These are phyloP conservation scores for Monosporascus sp. DNA, from an alignment of 2,329 filamentous ascomycete genomes.

Conservation along the genomic window DNA sequence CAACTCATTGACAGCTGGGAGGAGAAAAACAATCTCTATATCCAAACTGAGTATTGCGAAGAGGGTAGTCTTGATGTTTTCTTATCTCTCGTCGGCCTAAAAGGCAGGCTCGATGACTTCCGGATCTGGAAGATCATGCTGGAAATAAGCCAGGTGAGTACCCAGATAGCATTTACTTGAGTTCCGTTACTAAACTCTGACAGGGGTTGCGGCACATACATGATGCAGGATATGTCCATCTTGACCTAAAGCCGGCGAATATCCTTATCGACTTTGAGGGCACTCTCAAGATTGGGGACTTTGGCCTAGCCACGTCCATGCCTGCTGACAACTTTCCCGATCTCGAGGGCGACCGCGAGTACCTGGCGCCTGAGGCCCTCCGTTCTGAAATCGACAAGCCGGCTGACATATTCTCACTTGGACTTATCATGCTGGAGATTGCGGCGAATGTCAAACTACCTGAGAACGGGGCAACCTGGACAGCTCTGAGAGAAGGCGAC, in stretches of 20 bases:
- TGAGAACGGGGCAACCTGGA: slow-evolving; percentile 88
- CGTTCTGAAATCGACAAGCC: slow-evolving; percentile 82
- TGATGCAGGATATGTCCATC: slow-evolving; percentile 76
- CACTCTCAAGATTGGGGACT: slow-evolving; percentile 78
- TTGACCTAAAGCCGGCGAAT: slow-evolving; percentile 82
- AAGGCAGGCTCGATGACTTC: slow-evolving; percentile 89
- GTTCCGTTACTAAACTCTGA: neutral
- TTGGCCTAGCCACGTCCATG: slow-evolving; percentile 75
- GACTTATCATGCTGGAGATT: slow-evolving; percentile 90
- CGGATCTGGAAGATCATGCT: slow-evolving; percentile 97
- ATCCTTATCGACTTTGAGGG: slow-evolving; percentile 78
- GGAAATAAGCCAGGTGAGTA: slow-evolving; percentile 73
- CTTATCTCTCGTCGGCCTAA: slow-evolving; percentile 72
- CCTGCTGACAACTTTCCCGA: slow-evolving; percentile 73
- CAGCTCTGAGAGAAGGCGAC: slow-evolving; percentile 81
- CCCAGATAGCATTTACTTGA: slow-evolving; percentile 16
- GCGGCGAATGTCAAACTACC: slow-evolving; percentile 91
- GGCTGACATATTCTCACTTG: slow-evolving; percentile 88
- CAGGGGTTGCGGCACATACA: slow-evolving; percentile 90
- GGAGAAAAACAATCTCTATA: slow-evolving; percentile 78
- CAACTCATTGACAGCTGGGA: slow-evolving; percentile 87
- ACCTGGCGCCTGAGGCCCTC: slow-evolving; percentile 90
- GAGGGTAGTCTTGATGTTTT: slow-evolving; percentile 88
- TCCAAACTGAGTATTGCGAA: slow-evolving; percentile 95
- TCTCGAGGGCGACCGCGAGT: slow-evolving; percentile 91